Base-by-base conservation (phyloP, 257 asterid genomes). In the Nicotiana tabacum region DNA sequence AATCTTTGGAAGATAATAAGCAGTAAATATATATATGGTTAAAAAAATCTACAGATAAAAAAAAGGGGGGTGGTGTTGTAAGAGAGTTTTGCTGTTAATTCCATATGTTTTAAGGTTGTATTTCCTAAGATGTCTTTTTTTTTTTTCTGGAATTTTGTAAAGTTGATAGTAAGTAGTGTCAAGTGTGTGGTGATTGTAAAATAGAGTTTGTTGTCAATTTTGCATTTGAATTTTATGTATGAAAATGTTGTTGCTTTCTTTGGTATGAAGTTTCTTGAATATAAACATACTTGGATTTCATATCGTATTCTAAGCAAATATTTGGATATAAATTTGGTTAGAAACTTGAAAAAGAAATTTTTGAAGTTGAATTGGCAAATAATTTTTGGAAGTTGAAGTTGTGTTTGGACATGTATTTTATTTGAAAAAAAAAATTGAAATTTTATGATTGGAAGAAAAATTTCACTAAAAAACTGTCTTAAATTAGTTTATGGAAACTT, bases 1-100 rank as follows among this genome's bases (percentile, higher is more conserved):
- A 65, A 29, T 96, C 15, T 86, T 93, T 2, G 98, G 93, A 18
- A 94, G 86, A 77, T 94, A 81, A 11, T 30, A 30, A 24, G 27
- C 27, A 24, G 27, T 24, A 24, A 24, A 24, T 24, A 24, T 24
- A 24, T 24, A 24, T 24, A 24, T 24, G 27, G 27, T 24, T 24
- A 24, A 24, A 24, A 24, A 24, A 24, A 24, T 24, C 27, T 24
- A 24, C 27, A 24, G 27, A 24, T 24, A 0, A 24, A 24, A 24
- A 24, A 24, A 24, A 24, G 27, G 27, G 27, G 27, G 27, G 27
- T 24, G 51, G 60, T 72, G 60, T 43, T 72, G 62, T 27, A 48
- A 24, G 10, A 17, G 9, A 1, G 2, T 18, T 6, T 4, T 57
- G 48, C 10, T 39, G 11, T 58, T 58, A 2, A 8, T 58, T 58